Conservation (phyloP, 1,284 basidiomycete species). For the Ganoderma lingzhi region DNA sequence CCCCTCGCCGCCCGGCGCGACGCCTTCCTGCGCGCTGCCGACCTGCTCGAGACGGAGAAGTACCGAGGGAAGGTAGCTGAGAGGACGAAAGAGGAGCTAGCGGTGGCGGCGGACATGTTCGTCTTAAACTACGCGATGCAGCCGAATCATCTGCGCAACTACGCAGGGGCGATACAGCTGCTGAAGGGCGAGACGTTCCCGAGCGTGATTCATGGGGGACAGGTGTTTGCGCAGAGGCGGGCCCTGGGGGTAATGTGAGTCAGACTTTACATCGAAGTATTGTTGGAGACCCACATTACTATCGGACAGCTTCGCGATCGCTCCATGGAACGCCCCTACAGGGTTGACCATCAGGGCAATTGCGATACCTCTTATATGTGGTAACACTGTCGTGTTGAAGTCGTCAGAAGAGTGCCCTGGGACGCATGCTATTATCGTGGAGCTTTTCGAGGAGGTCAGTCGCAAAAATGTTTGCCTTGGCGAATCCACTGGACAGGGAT, state of each 20-base stretch:
- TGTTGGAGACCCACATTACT: background rate
- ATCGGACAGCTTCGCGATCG: constrained; percentile 23
- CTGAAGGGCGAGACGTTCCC: constrained; percentile 44
- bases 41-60: constrained; percentile 50
- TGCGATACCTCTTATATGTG: constrained; percentile 63
- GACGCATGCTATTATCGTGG: constrained; percentile 56
- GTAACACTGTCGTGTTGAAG: constrained; percentile 72
- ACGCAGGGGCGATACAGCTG: constrained; percentile 26
- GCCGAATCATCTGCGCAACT: constrained; percentile 24
- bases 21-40: constrained; percentile 56
- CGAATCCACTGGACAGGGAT: background rate
- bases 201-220: constrained; percentile 40
- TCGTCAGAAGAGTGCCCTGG: constrained; percentile 64
- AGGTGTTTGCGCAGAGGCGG: constrained; percentile 42
- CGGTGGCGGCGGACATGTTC: constrained; percentile 40
- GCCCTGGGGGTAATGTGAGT: constrained; percentile 45
- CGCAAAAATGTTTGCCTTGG: background rate
- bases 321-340: constrained; percentile 54
- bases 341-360: constrained; percentile 58
- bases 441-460: constrained; percentile 54
- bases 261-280: too few relatives aligned
- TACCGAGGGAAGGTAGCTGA: constrained; percentile 48
- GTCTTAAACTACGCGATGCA: constrained; percentile 32
- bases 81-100: constrained; percentile 50
- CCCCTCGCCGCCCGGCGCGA: constrained; percentile 48